phyloP scores from a whole-genome alignment of 371 early-diverging fungal genomes.

The Rhizopus microsporus region DNA sequence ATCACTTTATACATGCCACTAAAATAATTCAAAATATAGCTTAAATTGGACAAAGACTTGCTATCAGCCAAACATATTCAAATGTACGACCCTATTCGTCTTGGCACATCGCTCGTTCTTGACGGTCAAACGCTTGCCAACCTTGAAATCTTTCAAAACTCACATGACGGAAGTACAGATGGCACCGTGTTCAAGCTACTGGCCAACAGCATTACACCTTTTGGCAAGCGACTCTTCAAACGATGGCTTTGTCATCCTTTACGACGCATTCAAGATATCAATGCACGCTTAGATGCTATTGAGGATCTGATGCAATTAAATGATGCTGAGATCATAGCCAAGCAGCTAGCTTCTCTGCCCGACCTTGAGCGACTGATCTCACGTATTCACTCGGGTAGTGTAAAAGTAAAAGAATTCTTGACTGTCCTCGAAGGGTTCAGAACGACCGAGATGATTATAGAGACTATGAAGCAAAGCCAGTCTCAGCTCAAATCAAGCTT shows the following conservation, averaged over 20 bases:
- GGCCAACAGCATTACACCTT: slow-evolving; percentile 85
- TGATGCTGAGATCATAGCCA: slow-evolving; percentile 48
- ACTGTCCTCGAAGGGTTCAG: slow-evolving; percentile 63
- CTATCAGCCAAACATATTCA: slow-evolving; percentile 81
- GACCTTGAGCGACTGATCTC: slow-evolving; percentile 95
- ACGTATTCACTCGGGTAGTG: slow-evolving; percentile 85
- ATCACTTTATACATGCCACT: slow-evolving; percentile 1
- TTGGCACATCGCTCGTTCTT: slow-evolving; percentile 71
- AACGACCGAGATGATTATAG: slow-evolving; percentile 41
- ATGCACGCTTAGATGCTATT: slow-evolving; percentile 84
- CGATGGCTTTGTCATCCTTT: slow-evolving; percentile 97
- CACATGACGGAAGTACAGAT: slow-evolving; percentile 69
- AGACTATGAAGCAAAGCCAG: slow-evolving; percentile 32
- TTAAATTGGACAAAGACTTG: slow-evolving; percentile 86
- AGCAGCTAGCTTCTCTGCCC: slow-evolving; percentile 56
- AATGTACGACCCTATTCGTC: slow-evolving; percentile 77
- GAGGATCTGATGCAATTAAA: slow-evolving; percentile 71
- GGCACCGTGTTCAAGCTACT: slow-evolving; percentile 90
- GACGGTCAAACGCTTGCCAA: slow-evolving; percentile 96
- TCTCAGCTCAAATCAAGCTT: slow-evolving; percentile 47
- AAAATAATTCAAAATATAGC: slow-evolving; percentile 21
- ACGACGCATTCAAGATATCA: slow-evolving; percentile 70
- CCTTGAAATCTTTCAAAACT: slow-evolving; percentile 92
- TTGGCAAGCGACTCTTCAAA: slow-evolving; percentile 86
- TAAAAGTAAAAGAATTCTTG: slow-evolving; percentile 79